Evolutionary conservation across 2,329 filamentous ascomycete genomes (phyloP), one percentile per base, ranked within the genome.

Genomic region (Penicillium sclerotiorum): DNA sequence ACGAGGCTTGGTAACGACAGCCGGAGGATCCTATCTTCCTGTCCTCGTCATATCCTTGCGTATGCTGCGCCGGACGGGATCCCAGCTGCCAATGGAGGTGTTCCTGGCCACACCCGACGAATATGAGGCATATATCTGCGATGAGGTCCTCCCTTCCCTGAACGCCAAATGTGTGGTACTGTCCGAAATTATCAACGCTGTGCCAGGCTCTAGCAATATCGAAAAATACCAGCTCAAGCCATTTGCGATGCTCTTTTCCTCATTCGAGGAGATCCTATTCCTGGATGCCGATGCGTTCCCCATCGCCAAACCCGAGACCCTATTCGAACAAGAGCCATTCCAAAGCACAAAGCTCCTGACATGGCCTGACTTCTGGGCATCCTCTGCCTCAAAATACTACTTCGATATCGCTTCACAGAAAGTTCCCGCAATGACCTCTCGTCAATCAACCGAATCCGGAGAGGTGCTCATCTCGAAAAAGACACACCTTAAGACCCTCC

Each of bases 401-500:
- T 80, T 76, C 61, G 60, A 72, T 27, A 72, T 80, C 37, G 67
- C 76, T 9, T 66, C 64, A 33, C 63, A 72, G 17, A 20, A 54
- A 8, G 38, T 58, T 1, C 57, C 64, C 5, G 68, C 74, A 1
- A 54, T 66, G 1, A 55, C 11, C 67, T 70, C 4, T 50, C 66
- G 53, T 13, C 50, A 49, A 25, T 73, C 70, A 22, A 75, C 74
- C 15, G 78, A 80, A 61, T 73, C 75, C 5, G 76, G 79, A 11
- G 70, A 80, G 43, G 55, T 81, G 7, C 57, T 78, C 8, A 70
- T 76, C 48, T 74, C 77, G 57, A 81, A 81, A 53, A 66, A 64
- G 9, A 70, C 67, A 1, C 79, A 81, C 50, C 65, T 68, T 8
- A 66, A 71, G 27, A 74, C 73, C 23, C 66, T 81, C 1, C 61